A percentile compares a stretch with the other conserved stretches of the same genome.
These are phyloP conservation scores for Tetragonia tetragonoides DNA, from an alignment of 148 eudicot species.

Conservation along the genomic window DNA sequence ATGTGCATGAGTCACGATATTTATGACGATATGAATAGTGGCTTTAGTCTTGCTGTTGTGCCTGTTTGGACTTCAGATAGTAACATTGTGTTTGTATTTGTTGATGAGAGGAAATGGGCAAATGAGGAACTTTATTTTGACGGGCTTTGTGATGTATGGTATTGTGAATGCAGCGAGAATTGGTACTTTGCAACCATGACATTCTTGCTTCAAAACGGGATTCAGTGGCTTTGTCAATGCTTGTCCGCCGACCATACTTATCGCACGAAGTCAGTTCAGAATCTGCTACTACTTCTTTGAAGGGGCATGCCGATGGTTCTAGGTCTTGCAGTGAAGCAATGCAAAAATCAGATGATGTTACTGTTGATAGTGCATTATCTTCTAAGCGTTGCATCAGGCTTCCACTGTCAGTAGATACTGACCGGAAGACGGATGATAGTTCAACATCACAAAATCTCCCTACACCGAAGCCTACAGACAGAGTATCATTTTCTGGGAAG, in stretches of 20 bases:
- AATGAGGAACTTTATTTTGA: not conserved
- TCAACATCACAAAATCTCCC: constrained; percentile 62
- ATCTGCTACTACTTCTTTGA: constrained; percentile 86
- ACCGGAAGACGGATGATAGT: constrained; percentile 76
- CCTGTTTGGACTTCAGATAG: not conserved
- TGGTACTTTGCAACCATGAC: constrained; percentile 74
- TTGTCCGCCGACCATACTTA: constrained; percentile 55
- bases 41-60: not conserved
- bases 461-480: constrained; percentile 54
- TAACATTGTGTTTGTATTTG: not conserved
- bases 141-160: constrained; percentile 3
- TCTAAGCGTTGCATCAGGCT: constrained; percentile 61
- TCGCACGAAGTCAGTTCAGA: constrained; percentile 86
- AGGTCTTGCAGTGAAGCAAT: constrained; percentile 74
- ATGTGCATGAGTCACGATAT: not conserved
- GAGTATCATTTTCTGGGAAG: constrained; percentile 72
- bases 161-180: constrained; percentile 70
- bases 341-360: constrained; percentile 83
- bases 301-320: constrained; percentile 61
- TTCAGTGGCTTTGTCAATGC: constrained; percentile 49
- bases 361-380: constrained; percentile 82
- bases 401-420: constrained; percentile 60
- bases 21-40: too few relatives aligned
- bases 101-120: not conserved
- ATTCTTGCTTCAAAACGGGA: constrained; percentile 70